phyloP scores from a whole-genome alignment of 2,329 filamentous ascomycete species.

The Aspergillus calidoustus region DNA sequence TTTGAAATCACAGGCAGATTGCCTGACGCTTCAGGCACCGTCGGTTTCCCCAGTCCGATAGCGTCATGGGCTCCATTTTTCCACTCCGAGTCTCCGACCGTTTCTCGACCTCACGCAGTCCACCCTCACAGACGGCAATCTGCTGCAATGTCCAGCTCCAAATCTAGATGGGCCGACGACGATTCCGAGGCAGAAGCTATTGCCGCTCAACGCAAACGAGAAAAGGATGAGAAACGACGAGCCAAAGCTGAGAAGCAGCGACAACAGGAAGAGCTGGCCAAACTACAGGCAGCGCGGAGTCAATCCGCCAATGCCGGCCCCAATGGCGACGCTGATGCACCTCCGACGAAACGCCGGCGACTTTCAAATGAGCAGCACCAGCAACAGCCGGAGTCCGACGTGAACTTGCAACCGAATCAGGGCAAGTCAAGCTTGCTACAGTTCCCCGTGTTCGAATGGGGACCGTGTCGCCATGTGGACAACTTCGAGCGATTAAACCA shows the following conservation, averaged over 20 bases:
- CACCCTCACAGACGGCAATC: slow-evolving; percentile 21
- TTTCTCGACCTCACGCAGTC: neutral
- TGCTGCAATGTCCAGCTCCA: slow-evolving; percentile 59
- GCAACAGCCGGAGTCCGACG: slow-evolving; percentile 22
- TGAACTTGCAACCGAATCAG: slow-evolving; percentile 27
- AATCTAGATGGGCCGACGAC: slow-evolving; percentile 86
- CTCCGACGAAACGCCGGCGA: slow-evolving; percentile 64
- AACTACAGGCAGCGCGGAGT: slow-evolving; percentile 30
- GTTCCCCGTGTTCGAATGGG: slow-evolving; percentile 72
- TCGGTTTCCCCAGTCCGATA: slow-evolving; percentile 25
- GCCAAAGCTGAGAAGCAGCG: slow-evolving; percentile 73
- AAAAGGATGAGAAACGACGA: slow-evolving; percentile 89
- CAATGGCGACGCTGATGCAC: slow-evolving; percentile 39
- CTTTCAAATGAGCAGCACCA: slow-evolving; percentile 56
- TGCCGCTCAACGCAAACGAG: slow-evolving; percentile 68
- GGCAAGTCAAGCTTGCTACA: slow-evolving; percentile 66
- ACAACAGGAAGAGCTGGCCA: slow-evolving; percentile 35
- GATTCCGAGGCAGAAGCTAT: slow-evolving; percentile 79
- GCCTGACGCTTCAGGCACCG: slow-evolving; percentile 23
- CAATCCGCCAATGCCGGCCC: slow-evolving; percentile 18
- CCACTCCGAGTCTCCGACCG: neutral
- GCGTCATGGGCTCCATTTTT: slow-evolving; percentile 30
- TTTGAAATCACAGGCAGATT: slow-evolving; percentile 28
- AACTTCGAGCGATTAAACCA: slow-evolving; percentile 92
- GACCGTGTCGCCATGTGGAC: slow-evolving; percentile 75